Evolutionary conservation across 768 basidiomycete genomes (phyloP).

Genomic region (Sutorius australiensis): DNA sequence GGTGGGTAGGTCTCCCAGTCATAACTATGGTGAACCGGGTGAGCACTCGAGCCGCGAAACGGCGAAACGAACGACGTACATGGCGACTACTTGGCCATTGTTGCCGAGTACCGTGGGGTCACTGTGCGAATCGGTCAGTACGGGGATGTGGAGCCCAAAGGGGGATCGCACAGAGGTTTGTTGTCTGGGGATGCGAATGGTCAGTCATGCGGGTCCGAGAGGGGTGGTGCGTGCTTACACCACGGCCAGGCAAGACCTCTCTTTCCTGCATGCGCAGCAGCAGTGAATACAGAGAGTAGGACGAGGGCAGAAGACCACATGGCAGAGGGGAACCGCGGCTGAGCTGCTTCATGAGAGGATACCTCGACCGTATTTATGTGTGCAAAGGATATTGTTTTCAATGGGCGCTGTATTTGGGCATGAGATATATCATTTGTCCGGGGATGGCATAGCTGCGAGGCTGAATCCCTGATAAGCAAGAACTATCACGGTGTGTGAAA

Average conservation of each 20-base stretch:
- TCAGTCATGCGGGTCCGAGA: neutral
- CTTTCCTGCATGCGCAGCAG: constrained; percentile 32
- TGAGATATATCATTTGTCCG: neutral
- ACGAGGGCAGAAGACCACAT: constrained; percentile 21
- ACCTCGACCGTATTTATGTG: neutral
- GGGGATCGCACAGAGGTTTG: constrained; percentile 23
- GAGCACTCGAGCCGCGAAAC: neutral
- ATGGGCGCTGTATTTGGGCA: neutral
- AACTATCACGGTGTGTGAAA: neutral
- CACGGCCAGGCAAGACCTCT: constrained; percentile 38
- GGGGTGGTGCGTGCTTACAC: constrained; percentile 16
- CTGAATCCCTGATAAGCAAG: neutral
- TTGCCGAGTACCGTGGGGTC: constrained; percentile 28
- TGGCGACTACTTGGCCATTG: constrained; percentile 31
- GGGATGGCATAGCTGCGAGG: neutral
- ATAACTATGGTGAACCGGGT: constrained; percentile 22
- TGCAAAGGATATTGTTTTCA: neutral
- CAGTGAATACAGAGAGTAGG: constrained; percentile 13
- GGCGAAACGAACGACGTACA: constrained; percentile 16
- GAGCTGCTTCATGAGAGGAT: neutral
- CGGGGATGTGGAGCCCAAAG: neutral
- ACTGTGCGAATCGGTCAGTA: constrained; percentile 11
- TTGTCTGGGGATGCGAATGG: constrained; percentile 21
- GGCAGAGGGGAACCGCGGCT: neutral
- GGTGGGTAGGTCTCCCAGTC: constrained; percentile 37